Evolutionary conservation across 495 filamentous ascomycete genomes (phyloP).

Genomic region (Achaetomiella virescens): DNA sequence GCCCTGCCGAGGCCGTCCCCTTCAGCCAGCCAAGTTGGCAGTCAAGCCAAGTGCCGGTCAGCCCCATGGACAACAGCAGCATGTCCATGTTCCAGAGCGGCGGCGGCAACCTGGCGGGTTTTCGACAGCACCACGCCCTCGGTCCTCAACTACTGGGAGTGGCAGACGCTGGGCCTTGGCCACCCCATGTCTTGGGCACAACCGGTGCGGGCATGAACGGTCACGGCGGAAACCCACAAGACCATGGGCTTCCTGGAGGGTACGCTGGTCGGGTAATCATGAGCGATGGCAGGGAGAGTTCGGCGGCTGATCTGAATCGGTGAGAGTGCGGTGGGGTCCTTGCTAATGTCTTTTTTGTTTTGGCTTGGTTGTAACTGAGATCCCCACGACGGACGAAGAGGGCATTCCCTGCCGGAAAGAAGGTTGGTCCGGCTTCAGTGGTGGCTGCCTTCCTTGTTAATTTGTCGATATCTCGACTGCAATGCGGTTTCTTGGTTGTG

Average conservation of each 20-base stretch:
- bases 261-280: background rate
- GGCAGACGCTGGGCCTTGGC: constrained; percentile 21
- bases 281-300: background rate
- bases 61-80: background rate
- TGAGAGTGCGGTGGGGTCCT: background rate
- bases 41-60: background rate
- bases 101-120: background rate
- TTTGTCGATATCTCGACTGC: too few species aligned
- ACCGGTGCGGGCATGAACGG: background rate
- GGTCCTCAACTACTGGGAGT: constrained; percentile 25
- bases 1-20: background rate
- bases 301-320: background rate
- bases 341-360: background rate
- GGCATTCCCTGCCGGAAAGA: too few species aligned
- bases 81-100: constrained; percentile 5
- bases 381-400: too few species aligned
- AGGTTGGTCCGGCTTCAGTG: too few species aligned
- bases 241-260: background rate
- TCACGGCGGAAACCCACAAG: background rate
- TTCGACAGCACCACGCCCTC: constrained; percentile 12
- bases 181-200: constrained; percentile 18
- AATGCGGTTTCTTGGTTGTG: too few species aligned
- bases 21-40: constrained; percentile 19
- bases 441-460: too few species aligned
- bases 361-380: background rate